Evolutionary conservation across 2,329 filamentous ascomycete species (phyloP), one percentile per base, ranked within the genome.

Genomic region (Periconia sp.): DNA sequence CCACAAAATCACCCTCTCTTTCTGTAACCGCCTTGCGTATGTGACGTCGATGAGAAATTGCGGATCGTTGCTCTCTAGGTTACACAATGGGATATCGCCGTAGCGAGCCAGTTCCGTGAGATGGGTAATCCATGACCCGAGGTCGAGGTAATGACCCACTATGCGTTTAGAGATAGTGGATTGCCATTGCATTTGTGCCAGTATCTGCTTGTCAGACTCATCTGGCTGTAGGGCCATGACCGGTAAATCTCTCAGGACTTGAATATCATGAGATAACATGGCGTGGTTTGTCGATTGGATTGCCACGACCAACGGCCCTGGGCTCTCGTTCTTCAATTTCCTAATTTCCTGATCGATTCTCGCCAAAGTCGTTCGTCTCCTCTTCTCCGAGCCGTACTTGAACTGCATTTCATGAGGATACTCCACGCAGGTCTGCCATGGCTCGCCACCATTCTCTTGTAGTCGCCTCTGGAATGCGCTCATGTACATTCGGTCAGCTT

Each of bases 151-250:
- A 66, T 96, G 91, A 27, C 87, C 87, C 9, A 97, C 88, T 10
- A 97, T 78, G 23, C 93, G 85, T 65, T 91, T 91, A 2, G 92
- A 91, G 54, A 95, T 87, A 55, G 96, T 92, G 0, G 86, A 81
- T 72, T 97, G 94, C 94, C 94, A 99, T 2, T 92, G 92, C 15
- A 99, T 81, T 0, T 93, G 92, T 10, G 94, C 94, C 5, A 97
- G 80, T n/a, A 23, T n/a, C 37, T 92, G 88, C 71, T 90, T 91
- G 68, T 99, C 95, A 0, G 87, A 84, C 23, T 88, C 83, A 64
- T 97, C 91, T 55, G 91, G 88, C 65, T 88, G 88, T 45, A 99
- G 81, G 0, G 89, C 84, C 43, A 99, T 76, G 14, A 93, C 83
- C 0, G 94, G 94, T 60, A 96, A 89, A 37, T 96, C 92, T 50